These are phyloP conservation scores for Glycyrrhiza uralensis DNA, from an alignment of 306 rosid species.

Conservation along the genomic window DNA sequence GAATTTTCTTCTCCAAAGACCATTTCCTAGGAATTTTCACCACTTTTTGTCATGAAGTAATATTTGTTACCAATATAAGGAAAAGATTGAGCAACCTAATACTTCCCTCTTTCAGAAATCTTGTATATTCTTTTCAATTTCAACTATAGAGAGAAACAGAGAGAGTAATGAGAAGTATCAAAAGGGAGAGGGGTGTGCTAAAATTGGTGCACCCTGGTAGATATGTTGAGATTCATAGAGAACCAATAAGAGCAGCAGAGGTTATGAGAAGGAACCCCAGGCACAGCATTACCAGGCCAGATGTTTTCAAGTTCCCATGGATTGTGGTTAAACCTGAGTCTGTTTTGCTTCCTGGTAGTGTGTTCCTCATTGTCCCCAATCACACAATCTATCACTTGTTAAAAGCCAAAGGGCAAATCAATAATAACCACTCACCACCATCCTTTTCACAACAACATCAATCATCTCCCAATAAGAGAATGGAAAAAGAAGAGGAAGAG, in stretches of 20 bases:
- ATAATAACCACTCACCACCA: neutral
- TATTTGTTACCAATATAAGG: constrained; percentile 1
- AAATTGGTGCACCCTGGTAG: constrained; percentile 65
- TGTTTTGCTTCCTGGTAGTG: constrained; percentile 52
- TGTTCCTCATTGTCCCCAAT: constrained; percentile 59
- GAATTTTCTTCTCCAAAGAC: constrained; percentile 29
- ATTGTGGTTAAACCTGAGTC: constrained; percentile 65
- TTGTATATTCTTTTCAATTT: neutral
- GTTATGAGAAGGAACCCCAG: constrained; percentile 57
- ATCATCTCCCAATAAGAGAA: neutral
- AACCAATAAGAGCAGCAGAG: constrained; percentile 56
- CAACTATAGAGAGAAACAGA: neutral
- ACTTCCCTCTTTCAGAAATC: constrained; percentile 22
- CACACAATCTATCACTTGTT: constrained; percentile 48
- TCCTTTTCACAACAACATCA: neutral
- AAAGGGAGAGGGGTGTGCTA: constrained; percentile 35
- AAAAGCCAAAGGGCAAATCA: constrained; percentile 30
- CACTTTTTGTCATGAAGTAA: constrained; percentile 17
- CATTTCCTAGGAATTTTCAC: constrained; percentile 9
- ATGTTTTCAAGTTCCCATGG: constrained; percentile 65
- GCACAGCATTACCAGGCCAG: constrained; percentile 63
- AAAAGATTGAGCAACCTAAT: neutral
- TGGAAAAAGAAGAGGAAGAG: too few relatives aligned
- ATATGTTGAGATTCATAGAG: constrained; percentile 38
- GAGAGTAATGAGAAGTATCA: constrained; percentile 28